phyloP scores from a whole-genome alignment of 306 rosid genomes.

The Corylus avellana region DNA sequence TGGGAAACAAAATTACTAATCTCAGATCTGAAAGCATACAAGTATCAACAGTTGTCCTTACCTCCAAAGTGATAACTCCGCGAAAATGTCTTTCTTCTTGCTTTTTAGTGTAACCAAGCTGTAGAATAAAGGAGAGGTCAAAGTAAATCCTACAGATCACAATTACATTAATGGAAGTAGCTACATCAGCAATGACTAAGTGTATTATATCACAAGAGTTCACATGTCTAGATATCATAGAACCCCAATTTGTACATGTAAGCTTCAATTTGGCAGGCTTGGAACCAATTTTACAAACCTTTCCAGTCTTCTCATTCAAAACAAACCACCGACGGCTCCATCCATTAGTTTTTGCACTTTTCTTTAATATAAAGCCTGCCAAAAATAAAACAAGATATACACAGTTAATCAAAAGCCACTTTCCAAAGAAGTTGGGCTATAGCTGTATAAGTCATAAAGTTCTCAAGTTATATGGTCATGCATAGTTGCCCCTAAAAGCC shows the following conservation, averaged over 20 bases:
- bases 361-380: slow-evolving; percentile 83
- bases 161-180: slow-evolving; percentile 12
- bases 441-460: neutral
- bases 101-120: slow-evolving; percentile 98
- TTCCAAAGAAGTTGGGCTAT: neutral
- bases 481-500: neutral
- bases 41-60: slow-evolving; percentile 29
- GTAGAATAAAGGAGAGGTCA: slow-evolving; percentile 31
- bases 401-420: neutral
- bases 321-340: slow-evolving; percentile 99
- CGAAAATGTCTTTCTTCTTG: slow-evolving; percentile 91
- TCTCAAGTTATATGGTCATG: neutral
- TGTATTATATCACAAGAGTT: neutral
- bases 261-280: neutral
- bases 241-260: slow-evolving; percentile 1
- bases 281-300: slow-evolving; percentile 53
- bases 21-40: neutral
- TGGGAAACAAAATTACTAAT: neutral
- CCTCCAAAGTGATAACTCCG: slow-evolving; percentile 95
- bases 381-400: slow-evolving; percentile 6
- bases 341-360: slow-evolving; percentile 87
- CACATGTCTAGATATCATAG: neutral
- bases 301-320: slow-evolving; percentile 90
- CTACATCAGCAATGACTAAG: neutral
- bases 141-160: slow-evolving; percentile 18